phyloP scores from a whole-genome alignment of 1,284 basidiomycete species.

The Trichosporon sp. region DNA sequence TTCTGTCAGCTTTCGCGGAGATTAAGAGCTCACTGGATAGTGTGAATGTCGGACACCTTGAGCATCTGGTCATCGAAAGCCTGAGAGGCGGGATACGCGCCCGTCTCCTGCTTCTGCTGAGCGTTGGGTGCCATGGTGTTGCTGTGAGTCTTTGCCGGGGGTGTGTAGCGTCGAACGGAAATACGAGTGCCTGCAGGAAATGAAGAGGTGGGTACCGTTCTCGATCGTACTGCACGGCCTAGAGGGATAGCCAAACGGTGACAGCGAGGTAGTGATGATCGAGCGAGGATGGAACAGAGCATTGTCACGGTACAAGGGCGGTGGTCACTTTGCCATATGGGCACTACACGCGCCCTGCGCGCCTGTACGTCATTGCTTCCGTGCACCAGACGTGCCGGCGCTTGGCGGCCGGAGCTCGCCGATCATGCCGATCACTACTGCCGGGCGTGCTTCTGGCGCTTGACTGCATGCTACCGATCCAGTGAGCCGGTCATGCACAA shows the following conservation, averaged over 20 bases:
- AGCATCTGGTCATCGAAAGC: slow-evolving; percentile 61
- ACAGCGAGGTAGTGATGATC: neutral
- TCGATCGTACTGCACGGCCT: neutral
- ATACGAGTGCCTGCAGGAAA: neutral
- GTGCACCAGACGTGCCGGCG: no score
- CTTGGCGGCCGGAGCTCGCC: slow-evolving; percentile 2
- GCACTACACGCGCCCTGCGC: neutral
- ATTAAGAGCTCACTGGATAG: slow-evolving; percentile 60
- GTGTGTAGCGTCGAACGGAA: neutral
- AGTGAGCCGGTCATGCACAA: no score
- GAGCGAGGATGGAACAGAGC: neutral
- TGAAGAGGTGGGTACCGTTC: neutral
- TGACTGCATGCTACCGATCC: neutral
- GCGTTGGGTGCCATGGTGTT: neutral
- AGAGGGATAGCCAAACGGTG: neutral
- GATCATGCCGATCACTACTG: neutral
- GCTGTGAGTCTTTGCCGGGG: neutral
- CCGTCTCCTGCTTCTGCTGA: neutral
- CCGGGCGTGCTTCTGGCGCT: neutral
- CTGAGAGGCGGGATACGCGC: neutral
- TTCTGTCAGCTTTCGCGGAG: neutral
- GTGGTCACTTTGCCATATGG: neutral
- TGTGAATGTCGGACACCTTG: slow-evolving; percentile 70
- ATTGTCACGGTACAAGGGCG: no score
- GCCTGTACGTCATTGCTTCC: neutral